phyloP scores from a whole-genome alignment of 1,284 basidiomycete genomes.

The Lignosus rhinocerotis region DNA sequence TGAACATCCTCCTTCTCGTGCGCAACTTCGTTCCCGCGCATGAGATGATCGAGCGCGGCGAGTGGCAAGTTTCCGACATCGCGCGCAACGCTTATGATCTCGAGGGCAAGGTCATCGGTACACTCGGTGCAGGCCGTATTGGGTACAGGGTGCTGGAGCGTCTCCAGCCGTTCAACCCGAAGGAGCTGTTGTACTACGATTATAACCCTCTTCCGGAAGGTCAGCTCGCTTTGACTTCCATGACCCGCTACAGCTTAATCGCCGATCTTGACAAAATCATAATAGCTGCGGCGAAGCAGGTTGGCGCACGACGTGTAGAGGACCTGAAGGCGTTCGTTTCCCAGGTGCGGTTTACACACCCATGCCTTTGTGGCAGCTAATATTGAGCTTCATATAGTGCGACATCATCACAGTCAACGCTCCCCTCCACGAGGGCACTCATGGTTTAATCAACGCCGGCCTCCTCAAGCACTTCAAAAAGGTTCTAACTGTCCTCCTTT shows the following conservation, averaged over 20 bases:
- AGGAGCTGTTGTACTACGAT: constrained; percentile 93
- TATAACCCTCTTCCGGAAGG: constrained; percentile 77
- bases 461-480: constrained; percentile 91
- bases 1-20: constrained; percentile 82
- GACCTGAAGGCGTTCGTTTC: constrained; percentile 85
- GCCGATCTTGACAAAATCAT: constrained; percentile 44
- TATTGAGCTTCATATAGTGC: constrained; percentile 43
- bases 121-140: constrained; percentile 85
- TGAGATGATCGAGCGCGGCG: constrained; percentile 82
- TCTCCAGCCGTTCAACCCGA: constrained; percentile 84
- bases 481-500: constrained; percentile 21
- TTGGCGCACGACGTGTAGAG: constrained; percentile 78
- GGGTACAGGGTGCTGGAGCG: constrained; percentile 91
- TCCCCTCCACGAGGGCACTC: constrained; percentile 88
- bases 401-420: constrained; percentile 89
- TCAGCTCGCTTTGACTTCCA: constrained; percentile 24
- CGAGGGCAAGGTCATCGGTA: constrained; percentile 90
- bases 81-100: constrained; percentile 86
- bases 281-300: constrained; percentile 65
- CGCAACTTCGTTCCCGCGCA: constrained; percentile 86
- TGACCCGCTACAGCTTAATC: neutral
- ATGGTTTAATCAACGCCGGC: constrained; percentile 79
- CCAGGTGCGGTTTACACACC: constrained; percentile 33
- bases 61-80: constrained; percentile 84
- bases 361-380: too few species aligned